A percentile compares a stretch with the other conserved stretches of the same genome.
Conservation (phyloP, 2,329 filamentous ascomycete genomes). For the Cytospora piceae region DNA sequence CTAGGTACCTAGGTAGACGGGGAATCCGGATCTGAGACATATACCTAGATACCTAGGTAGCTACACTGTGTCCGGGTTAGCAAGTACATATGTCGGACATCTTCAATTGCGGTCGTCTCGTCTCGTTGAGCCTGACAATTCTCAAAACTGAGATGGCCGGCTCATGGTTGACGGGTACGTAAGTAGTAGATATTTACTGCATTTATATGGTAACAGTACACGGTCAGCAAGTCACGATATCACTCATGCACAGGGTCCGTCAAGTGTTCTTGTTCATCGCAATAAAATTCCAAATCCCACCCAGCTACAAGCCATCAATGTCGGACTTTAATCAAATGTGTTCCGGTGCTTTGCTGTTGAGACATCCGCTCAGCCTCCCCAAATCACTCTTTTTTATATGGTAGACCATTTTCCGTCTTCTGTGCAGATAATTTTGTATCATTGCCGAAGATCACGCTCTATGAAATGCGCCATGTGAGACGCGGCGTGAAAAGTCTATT, state of each 20-base stretch:
- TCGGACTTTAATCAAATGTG: constrained; percentile 41
- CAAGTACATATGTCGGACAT: no score
- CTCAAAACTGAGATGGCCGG: no score
- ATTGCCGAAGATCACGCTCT: constrained; percentile 43
- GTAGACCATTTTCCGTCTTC: constrained; percentile 34
- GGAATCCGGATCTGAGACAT: no score
- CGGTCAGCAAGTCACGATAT: background rate
- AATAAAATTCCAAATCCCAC: constrained; percentile 40
- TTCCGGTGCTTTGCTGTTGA: constrained; percentile 40
- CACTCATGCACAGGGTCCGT: background rate
- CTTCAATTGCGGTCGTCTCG: no score
- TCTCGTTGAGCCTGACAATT: no score
- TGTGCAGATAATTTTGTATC: constrained; percentile 18
- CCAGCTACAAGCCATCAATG: constrained; percentile 47
- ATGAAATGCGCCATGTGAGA: constrained; percentile 47
- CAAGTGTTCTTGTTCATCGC: constrained; percentile 13
- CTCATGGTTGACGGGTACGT: background rate
- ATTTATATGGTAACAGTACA: background rate
- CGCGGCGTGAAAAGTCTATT: constrained; percentile 47
- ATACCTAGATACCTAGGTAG: no score
- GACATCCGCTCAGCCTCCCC: constrained; percentile 41
- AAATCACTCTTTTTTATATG: constrained; percentile 24
- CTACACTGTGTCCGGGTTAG: no score
- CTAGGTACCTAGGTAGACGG: background rate
- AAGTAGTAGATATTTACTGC: background rate